These are phyloP conservation scores for Artemisia annua DNA, from an alignment of 129 eudicot genomes.

Conservation along the genomic window DNA sequence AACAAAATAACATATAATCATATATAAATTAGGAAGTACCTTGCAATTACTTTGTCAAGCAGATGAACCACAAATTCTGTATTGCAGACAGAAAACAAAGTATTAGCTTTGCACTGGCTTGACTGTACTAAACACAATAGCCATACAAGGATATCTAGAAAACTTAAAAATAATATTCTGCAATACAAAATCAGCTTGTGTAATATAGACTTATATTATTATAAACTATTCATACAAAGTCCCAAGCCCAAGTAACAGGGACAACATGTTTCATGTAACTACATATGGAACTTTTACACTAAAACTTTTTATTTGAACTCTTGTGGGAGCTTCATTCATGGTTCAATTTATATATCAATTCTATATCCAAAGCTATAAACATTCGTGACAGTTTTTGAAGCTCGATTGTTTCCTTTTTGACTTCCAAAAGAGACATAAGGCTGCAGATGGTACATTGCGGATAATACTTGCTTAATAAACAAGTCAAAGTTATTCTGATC, in stretches of 20 bases:
- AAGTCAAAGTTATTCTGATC: neutral
- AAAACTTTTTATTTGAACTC: too few species aligned
- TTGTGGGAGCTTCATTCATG: neutral
- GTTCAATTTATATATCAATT: neutral
- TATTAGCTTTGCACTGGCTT: slow-evolving; percentile 23
- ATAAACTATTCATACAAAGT: neutral
- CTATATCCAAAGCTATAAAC: neutral
- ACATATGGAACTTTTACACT: too few species aligned
- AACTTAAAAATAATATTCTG: neutral
- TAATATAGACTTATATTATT: neutral
- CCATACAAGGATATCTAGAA: neutral
- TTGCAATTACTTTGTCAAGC: slow-evolving; percentile 72
- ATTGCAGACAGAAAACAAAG: slow-evolving; percentile 16
- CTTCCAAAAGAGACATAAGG: neutral
- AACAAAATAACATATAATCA: too few species aligned
- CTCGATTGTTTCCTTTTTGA: neutral
- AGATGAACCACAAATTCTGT: slow-evolving; percentile 77
- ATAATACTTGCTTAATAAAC: slow-evolving; percentile 3
- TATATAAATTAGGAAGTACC: slow-evolving; percentile 40
- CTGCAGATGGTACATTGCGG: too few species aligned
- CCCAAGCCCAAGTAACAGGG: too few species aligned
- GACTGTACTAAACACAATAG: neutral
- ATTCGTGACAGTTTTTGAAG: neutral
- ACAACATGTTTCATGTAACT: too few species aligned
- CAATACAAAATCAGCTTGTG: neutral